phyloP scores from a whole-genome alignment of 345 rosid species.

The Excoecaria cochinchinensis region DNA sequence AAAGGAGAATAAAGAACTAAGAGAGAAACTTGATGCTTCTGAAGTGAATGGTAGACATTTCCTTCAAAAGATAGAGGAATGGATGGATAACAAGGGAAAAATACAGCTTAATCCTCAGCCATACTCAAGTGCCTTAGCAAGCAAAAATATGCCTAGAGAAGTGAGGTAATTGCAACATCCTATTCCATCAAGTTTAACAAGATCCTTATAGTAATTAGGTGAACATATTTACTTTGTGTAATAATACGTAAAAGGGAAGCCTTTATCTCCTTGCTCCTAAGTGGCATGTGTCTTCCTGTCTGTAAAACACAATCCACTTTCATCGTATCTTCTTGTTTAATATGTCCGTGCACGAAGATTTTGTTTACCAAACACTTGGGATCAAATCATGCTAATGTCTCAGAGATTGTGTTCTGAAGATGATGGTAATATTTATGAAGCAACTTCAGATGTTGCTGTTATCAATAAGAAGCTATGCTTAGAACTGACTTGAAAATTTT shows the following conservation, averaged over 20 bases:
- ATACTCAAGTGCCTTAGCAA: constrained; percentile 26
- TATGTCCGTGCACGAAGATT: background rate
- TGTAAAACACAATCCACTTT: no score
- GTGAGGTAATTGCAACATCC: constrained; percentile 30
- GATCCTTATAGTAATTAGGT: constrained; percentile 3
- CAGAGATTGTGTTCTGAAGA: background rate
- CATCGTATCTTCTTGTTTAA: background rate
- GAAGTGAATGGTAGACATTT: constrained; percentile 34
- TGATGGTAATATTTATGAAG: background rate
- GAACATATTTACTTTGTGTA: background rate
- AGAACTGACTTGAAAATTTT: background rate
- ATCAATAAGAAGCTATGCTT: background rate
- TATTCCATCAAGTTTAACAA: constrained; percentile 16
- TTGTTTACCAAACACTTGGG: background rate
- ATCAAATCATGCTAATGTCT: background rate
- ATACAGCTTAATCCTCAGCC: constrained; percentile 23
- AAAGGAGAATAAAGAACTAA: constrained; percentile 54
- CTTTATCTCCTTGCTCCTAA: no score
- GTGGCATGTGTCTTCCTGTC: no score
- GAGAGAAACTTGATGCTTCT: constrained; percentile 35
- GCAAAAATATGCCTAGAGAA: constrained; percentile 24
- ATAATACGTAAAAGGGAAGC: background rate
- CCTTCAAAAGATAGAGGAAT: constrained; percentile 39
- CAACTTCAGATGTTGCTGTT: background rate
- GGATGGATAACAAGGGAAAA: constrained; percentile 33